Conservation (phyloP, 352 stramenopile genomes). For the Globisporangium heterothallicum region DNA sequence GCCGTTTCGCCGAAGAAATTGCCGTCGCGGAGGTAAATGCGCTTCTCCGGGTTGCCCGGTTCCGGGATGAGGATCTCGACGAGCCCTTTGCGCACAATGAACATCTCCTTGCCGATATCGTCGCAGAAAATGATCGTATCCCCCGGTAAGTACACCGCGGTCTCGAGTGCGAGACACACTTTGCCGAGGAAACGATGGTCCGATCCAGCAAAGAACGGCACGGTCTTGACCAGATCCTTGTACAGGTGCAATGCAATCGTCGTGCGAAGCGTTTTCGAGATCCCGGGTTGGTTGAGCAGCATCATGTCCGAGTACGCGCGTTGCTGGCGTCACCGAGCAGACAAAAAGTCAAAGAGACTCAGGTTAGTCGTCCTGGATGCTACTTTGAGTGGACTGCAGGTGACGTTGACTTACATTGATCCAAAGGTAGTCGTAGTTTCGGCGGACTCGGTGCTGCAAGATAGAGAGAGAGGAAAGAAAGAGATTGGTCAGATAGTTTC, state of each 20-base stretch:
- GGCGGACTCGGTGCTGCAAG: slow-evolving; percentile 54
- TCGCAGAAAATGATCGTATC: slow-evolving; percentile 81
- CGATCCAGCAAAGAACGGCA: slow-evolving; percentile 74
- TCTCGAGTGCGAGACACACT: slow-evolving; percentile 71
- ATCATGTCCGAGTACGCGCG: slow-evolving; percentile 84
- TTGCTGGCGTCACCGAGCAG: slow-evolving; percentile 31
- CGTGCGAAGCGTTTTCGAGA: slow-evolving; percentile 70
- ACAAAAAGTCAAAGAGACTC: slow-evolving; percentile 1
- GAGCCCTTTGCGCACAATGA: slow-evolving; percentile 82
- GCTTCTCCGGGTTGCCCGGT: slow-evolving; percentile 37
- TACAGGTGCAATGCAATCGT: slow-evolving; percentile 78
- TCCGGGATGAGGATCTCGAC: slow-evolving; percentile 70
- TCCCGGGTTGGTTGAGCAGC: slow-evolving; percentile 68
- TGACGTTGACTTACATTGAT: slow-evolving; percentile 74
- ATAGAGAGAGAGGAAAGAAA: not conserved
- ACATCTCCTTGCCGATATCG: slow-evolving; percentile 83
- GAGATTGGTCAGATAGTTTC: not conserved
- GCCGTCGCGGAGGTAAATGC: slow-evolving; percentile 66
- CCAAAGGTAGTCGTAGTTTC: slow-evolving; percentile 85
- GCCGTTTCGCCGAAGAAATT: slow-evolving; percentile 79
- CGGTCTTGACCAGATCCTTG: slow-evolving; percentile 73
- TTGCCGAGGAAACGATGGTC: slow-evolving; percentile 73
- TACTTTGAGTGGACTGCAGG: too few relatives aligned
- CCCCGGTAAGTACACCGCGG: slow-evolving; percentile 66
- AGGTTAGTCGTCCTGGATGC: not conserved